A percentile compares a stretch with the other conserved stretches of the same genome.
Conservation (phyloP, 805 yeast genomes). For the Cyberlindnera meyerae region DNA sequence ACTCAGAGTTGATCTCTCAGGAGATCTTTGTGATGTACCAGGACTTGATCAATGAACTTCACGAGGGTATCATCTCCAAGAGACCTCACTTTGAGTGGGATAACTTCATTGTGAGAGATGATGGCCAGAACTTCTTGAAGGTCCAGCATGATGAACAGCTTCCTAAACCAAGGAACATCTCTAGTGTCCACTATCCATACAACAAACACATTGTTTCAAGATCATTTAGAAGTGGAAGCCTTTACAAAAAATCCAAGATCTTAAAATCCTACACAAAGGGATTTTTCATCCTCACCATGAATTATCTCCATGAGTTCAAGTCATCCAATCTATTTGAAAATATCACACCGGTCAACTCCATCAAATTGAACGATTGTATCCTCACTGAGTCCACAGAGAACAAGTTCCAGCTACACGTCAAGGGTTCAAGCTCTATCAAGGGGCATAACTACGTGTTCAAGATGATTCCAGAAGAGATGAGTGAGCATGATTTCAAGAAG, state of each 20-base stretch:
- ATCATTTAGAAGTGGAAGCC: slow-evolving; percentile 67
- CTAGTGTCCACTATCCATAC: slow-evolving; percentile 61
- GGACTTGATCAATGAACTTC: slow-evolving; percentile 58
- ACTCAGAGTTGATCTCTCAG: slow-evolving; percentile 64
- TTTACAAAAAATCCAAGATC: slow-evolving; percentile 85
- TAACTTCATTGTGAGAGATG: slow-evolving; percentile 65
- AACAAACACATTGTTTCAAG: slow-evolving; percentile 63
- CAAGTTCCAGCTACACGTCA: slow-evolving; percentile 44
- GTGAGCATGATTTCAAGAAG: slow-evolving; percentile 68
- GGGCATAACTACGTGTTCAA: slow-evolving; percentile 91
- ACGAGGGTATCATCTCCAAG: slow-evolving; percentile 63
- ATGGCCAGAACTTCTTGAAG: slow-evolving; percentile 44
- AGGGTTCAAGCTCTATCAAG: slow-evolving; percentile 64
- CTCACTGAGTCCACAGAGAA: slow-evolving; percentile 76
- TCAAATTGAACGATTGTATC: slow-evolving; percentile 70
- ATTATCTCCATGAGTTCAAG: slow-evolving; percentile 85
- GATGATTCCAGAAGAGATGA: slow-evolving; percentile 49
- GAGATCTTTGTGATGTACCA: slow-evolving; percentile 70
- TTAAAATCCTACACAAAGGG: slow-evolving; percentile 81
- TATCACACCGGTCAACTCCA: slow-evolving; percentile 72
- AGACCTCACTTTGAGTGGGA: slow-evolving; percentile 86
- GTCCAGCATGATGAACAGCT: slow-evolving; percentile 40
- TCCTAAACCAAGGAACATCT: slow-evolving; percentile 50
- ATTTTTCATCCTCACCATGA: slow-evolving; percentile 85
- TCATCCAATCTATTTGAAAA: slow-evolving; percentile 73